Conservation (phyloP, 495 filamentous ascomycete species). For the Cryomyces minteri region DNA sequence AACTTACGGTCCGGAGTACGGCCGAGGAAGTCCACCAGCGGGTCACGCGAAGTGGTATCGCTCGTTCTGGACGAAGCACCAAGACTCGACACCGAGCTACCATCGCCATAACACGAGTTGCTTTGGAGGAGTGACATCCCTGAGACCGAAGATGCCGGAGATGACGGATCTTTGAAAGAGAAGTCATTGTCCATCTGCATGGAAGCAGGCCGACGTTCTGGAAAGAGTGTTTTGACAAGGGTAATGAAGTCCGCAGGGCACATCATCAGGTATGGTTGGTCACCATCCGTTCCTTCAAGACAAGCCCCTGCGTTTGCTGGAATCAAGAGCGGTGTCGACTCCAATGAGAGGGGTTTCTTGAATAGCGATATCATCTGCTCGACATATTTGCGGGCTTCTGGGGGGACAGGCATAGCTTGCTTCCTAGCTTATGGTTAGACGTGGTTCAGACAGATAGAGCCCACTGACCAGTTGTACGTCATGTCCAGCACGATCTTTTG, state of each 20-base stretch:
- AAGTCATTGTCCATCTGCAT: conserved; percentile 22
- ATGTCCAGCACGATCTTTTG: conserved; percentile 55
- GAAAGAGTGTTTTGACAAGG: conserved; percentile 52
- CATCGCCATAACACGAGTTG: conserved; percentile 9
- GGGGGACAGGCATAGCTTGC: conserved; percentile 39
- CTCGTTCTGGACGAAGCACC: conserved; percentile 50
- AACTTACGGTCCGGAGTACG: conserved; percentile 3
- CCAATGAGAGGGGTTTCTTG: conserved; percentile 27
- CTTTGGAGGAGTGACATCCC: conserved; percentile 30
- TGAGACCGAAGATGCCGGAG: conserved; percentile 48
- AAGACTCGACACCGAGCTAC: conserved; percentile 40
- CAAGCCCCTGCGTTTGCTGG: conserved; percentile 52
- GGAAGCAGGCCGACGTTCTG: conserved; percentile 38
- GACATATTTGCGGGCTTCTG: conserved; percentile 51
- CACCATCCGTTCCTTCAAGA: conserved; percentile 47
- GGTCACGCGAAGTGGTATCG: conserved; percentile 45
- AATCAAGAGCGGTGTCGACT: conserved; percentile 39
- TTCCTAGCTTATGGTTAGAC: conserved; percentile 26
- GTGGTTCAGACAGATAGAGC: neutral
- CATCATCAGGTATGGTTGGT: conserved; percentile 53
- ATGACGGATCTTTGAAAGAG: conserved; percentile 33
- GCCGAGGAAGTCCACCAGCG: conserved; percentile 34
- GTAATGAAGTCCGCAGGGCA: conserved; percentile 57
- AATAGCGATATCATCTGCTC: conserved; percentile 59
- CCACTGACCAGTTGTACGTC: conserved; percentile 26